Base-by-base conservation (phyloP, 768 basidiomycete species). In the Tricholoma furcatifolium region DNA sequence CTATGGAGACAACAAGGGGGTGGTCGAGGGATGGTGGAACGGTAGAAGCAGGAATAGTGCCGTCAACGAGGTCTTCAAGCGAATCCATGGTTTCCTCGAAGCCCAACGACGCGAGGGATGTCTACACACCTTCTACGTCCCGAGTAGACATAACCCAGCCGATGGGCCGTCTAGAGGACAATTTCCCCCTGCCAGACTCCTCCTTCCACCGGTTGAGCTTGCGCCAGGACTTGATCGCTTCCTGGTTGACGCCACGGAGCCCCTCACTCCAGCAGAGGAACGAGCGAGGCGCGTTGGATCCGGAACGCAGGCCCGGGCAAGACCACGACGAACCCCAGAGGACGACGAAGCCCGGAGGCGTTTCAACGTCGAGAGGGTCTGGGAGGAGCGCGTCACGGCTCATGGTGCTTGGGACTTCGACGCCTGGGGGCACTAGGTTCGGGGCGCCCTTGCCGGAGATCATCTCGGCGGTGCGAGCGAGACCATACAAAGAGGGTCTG, bases 1-100 rank as follows among this genome's bases (percentile, higher is more conserved):
- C 0, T 64, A 15, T 10, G 55, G 66, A 0, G 65, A 71, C 57
- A 71, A 77, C 59, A 21, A 42, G 7, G 75, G 73, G 0, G 66
- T 75, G 3, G 64, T 77, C 7, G 63, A 72, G 8, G 73, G 66
- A 0, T 76, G 72, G 71, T 55, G 53, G 49, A 70, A 65, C 0
- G 65, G 68, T 0, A 35, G 62, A 0, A 73, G 72, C 49, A 11
- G 56, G 0, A 74, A 73, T 55, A n/a, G 2, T 0, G 47, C 44
- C 1, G 57, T 56, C 39, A 77, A 75, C 36, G 3, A 5, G 0
- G 50, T 67, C 6, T 74, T 74, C 59, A 51, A 54, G 15, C 45
- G 56, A 11, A 54, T 74, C 27, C 66, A 69, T 44, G n/a, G 45
- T 14, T 6, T 59, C 51, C 32, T 48, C 2, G 20, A 15, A 12